Evolutionary conservation across 768 basidiomycete species (phyloP), one percentile per base, ranked within the genome.

Genomic region (Agrocybe pediades): DNA sequence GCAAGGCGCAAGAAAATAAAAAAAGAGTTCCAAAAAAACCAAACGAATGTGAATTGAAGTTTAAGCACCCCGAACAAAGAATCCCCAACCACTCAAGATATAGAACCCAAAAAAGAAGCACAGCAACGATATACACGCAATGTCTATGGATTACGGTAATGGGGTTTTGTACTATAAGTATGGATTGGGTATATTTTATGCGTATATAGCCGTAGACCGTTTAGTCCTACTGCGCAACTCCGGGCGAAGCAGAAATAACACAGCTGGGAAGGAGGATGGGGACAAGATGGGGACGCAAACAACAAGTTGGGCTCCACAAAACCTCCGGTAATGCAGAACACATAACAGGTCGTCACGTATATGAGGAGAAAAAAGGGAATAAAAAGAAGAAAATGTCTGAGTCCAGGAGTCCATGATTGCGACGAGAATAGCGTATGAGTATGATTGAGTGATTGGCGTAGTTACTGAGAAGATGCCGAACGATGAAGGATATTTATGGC

Each of bases 31-130:
- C 39, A 30, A 41, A n/a, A 46, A 55, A 50, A 29, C n/a, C n/a
- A 55, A 46, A 54, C 42, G 46, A 53, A 50, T 51, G 55, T 51
- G 45, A 52, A 56, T 49, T 56, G 55, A 52, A 52, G 41, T 9
- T n/a, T n/a, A 43, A 41, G 54, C 55, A 29, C 46, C 27, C 11
- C 23, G 9, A 20, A 30, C n/a, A 46, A 33, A n/a, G 30, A 20
- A 41, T 43, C 17, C 24, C 41, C 24, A 30, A 24, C 7, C 17
- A 17, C 26, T 17, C 42, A 30, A 45, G 19, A 26, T 9, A 13
- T 20, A 29, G 24, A 20, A n/a, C 45, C n/a, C 3, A 16, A 24
- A n/a, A 13, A 25, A 25, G 15, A 15, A 26, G n/a, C n/a, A n/a
- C n/a, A n/a, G n/a, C n/a, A n/a, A n/a, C n/a, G 21, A 41, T 9